Base-by-base conservation (phyloP, 1,284 basidiomycete genomes). In the Marasmius tenuissimus region DNA sequence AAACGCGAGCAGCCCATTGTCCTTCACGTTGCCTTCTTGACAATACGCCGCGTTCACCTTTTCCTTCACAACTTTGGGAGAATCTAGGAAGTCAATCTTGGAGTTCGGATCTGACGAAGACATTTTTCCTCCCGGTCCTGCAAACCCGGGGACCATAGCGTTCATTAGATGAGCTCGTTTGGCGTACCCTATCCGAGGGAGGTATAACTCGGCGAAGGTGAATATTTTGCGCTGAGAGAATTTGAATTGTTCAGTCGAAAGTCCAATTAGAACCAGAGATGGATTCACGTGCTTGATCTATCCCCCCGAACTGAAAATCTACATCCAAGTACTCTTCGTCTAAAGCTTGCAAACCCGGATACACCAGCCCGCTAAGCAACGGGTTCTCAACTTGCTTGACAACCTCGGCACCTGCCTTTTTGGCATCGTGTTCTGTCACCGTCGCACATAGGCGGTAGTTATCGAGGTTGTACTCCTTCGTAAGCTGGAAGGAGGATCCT, bases 141-240 rank as follows among this genome's bases (percentile, higher is more conserved):
- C 85, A 52, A 99, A 85, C 47, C 97, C 97, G 20, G 97, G 97
- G 0, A 99, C 96, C 97, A 99, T 99, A 12, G 86, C 81, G 78
- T 98, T 99, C 97, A 99, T 99, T 39, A 99, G 82, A 76, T 99
- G 97, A 0, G 96, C 93, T 51, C 97, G 93, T 78, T 98, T 98
- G 57, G 81, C 80, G 80, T 98, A 99, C 34, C 97, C 97, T 22
- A 99, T 83, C 64, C 88, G 86, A 2, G 97, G 97, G 58, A 99
- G 88, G 83, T 94, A 96, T 71, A 92, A 87, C 71, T 98, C 96
- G 9, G 97, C 97, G 73, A 97, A 97, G 39, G 94, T 98, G 78
- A 99, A 99, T 75, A 99, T 99, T 81, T 99, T 99, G 62, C 97
- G 90, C 93, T 97, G n/a, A n/a, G n/a, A 66, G 18, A 56, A 59